Conservation (phyloP, 2,329 filamentous ascomycete species). For the Tolypocladium tropicale region DNA sequence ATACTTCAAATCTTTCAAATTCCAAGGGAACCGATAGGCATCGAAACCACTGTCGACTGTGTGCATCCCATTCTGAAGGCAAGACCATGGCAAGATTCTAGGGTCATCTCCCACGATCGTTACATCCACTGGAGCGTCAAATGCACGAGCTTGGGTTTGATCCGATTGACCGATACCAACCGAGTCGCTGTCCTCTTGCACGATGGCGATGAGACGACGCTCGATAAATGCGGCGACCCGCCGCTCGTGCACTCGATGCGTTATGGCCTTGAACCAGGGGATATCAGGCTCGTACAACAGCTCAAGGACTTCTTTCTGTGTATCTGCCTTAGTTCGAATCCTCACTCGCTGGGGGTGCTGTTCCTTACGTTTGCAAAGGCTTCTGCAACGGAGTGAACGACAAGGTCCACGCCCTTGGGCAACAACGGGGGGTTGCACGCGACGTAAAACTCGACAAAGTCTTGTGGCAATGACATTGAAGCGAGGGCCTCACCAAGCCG, state of each 20-base stretch:
- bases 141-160: not conserved
- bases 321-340: not conserved
- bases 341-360: not conserved
- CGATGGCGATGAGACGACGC: slow-evolving; percentile 8
- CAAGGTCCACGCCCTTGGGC: slow-evolving; percentile 15
- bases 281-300: slow-evolving; percentile 25
- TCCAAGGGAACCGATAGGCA: slow-evolving; percentile 11
- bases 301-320: slow-evolving; percentile 14
- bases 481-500: no score
- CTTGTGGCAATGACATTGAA: not conserved
- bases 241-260: slow-evolving; percentile 1
- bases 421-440: slow-evolving; percentile 23
- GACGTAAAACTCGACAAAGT: slow-evolving; percentile 21
- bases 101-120: slow-evolving; percentile 7
- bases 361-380: not conserved
- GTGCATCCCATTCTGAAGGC: slow-evolving; percentile 1
- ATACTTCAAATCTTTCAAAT: slow-evolving; percentile 6
- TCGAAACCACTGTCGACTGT: slow-evolving; percentile 6
- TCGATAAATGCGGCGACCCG: slow-evolving; percentile 10
- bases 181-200: slow-evolving; percentile 8
- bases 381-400: slow-evolving; percentile 9
- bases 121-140: slow-evolving; percentile 9
- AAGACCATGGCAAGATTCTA: slow-evolving; percentile 13
- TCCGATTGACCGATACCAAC: slow-evolving; percentile 2
- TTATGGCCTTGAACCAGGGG: slow-evolving; percentile 24